Evolutionary conservation across 1,284 basidiomycete species (phyloP).

Genomic region (Sanghuangporus baumii): DNA sequence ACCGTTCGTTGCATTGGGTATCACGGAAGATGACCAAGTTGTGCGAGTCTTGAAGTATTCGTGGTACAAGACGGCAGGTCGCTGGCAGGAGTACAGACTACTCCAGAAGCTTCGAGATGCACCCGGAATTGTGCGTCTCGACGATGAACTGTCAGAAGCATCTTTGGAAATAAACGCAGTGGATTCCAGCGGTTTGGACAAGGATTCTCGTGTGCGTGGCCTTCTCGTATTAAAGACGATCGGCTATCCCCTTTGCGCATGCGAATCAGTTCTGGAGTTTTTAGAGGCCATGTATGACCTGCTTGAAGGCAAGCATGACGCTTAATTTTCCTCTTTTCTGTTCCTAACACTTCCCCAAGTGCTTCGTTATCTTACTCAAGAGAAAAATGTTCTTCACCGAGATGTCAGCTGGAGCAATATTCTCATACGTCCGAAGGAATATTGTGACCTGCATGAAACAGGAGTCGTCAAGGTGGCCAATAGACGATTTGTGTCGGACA

Average conservation of each 20-base stretch:
- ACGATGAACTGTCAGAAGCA: background rate
- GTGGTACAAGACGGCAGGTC: background rate
- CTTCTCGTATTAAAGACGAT: background rate
- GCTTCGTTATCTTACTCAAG: background rate
- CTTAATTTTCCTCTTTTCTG: background rate
- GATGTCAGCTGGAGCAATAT: constrained; percentile 1
- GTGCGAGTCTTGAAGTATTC: background rate
- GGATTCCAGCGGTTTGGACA: background rate
- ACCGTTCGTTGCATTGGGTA: background rate
- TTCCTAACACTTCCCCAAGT: background rate
- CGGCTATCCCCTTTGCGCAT: background rate
- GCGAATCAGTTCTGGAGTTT: background rate
- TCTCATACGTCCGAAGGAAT: background rate
- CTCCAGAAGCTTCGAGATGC: background rate
- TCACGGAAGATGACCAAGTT: background rate
- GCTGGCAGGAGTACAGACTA: background rate
- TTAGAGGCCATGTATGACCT: background rate
- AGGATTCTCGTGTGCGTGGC: no score
- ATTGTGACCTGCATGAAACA: background rate
- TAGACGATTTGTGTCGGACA: background rate
- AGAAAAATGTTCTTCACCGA: background rate
- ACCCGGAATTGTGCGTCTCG: background rate
- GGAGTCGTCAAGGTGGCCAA: background rate
- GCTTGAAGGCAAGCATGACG: background rate
- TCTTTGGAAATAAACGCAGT: background rate